phyloP scores from a whole-genome alignment of 108 stramenopile species.

The Cyclotella sp. region DNA sequence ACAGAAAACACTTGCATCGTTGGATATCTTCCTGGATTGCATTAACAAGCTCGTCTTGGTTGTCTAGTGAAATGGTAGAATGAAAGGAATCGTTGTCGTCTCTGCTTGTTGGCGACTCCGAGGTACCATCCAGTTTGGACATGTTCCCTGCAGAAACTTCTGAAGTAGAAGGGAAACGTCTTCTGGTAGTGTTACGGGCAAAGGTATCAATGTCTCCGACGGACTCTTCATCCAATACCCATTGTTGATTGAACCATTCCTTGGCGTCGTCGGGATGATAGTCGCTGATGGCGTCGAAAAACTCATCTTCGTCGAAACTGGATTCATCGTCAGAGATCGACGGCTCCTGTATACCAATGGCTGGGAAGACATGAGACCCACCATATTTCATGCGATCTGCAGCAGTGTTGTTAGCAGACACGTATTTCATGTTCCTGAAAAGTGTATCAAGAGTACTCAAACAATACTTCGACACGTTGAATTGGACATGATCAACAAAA shows the following conservation, averaged over 20 bases:
- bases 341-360: background rate
- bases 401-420: background rate
- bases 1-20: background rate
- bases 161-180: conserved; percentile 51
- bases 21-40: conserved; percentile 30
- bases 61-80: conserved; percentile 60
- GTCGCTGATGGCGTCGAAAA: conserved; percentile 65
- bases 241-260: conserved; percentile 60
- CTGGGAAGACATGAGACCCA: background rate
- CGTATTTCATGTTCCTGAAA: conserved; percentile 5
- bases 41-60: conserved; percentile 43
- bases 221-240: conserved; percentile 57
- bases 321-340: background rate
- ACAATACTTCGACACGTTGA: conserved; percentile 3
- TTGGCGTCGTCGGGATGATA: conserved; percentile 41
- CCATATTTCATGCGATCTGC: background rate
- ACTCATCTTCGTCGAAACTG: conserved; percentile 57
- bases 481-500: conserved; percentile 23
- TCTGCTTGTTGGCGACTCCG: conserved; percentile 8
- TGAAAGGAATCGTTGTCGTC: conserved; percentile 68
- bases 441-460: conserved; percentile 16
- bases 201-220: conserved; percentile 37
- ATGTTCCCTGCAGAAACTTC: conserved; percentile 77
- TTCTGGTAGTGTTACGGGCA: conserved; percentile 16
- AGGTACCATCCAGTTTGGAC: conserved; percentile 57